A percentile compares a stretch with the other conserved stretches of the same genome.
Evolutionary conservation across 345 rosid species (phyloP).

Genomic region (Syzygium oleosum): DNA sequence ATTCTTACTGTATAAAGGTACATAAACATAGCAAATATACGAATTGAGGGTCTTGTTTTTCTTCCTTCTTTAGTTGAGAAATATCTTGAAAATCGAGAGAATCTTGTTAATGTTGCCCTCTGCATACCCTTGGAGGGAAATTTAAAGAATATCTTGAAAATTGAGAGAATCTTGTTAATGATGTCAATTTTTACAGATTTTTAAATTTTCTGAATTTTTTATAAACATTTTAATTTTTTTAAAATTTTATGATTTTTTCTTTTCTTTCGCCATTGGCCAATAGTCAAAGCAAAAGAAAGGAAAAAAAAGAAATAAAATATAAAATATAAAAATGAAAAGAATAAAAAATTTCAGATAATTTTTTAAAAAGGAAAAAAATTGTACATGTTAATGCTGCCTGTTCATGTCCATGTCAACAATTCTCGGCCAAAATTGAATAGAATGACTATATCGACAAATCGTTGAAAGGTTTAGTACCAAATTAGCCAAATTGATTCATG

Average conservation of each 20-base stretch:
- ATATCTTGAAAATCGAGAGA: background rate
- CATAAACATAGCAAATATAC: background rate
- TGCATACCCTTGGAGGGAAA: background rate
- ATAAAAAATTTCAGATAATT: fast-evolving
- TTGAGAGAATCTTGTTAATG: background rate
- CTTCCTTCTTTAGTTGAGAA: background rate
- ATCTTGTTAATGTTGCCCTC: background rate
- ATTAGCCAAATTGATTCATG: background rate
- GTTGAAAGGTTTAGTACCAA: background rate
- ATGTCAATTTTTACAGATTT: background rate
- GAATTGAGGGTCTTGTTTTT: background rate
- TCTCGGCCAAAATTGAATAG: fast-evolving
- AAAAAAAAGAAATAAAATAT: background rate
- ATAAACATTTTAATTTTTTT: background rate
- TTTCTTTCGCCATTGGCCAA: background rate
- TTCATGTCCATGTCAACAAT: fast-evolving
- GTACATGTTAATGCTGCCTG: fast-evolving
- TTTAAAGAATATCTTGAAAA: background rate
- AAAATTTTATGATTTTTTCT: too few relatives aligned
- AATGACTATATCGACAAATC: background rate
- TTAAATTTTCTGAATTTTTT: background rate
- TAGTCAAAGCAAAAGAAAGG: background rate
- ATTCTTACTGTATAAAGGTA: background rate
- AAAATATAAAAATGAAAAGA: background rate
- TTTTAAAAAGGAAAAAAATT: background rate